Evolutionary conservation across 768 basidiomycete genomes (phyloP).

Genomic region (Lenzites betulinus): DNA sequence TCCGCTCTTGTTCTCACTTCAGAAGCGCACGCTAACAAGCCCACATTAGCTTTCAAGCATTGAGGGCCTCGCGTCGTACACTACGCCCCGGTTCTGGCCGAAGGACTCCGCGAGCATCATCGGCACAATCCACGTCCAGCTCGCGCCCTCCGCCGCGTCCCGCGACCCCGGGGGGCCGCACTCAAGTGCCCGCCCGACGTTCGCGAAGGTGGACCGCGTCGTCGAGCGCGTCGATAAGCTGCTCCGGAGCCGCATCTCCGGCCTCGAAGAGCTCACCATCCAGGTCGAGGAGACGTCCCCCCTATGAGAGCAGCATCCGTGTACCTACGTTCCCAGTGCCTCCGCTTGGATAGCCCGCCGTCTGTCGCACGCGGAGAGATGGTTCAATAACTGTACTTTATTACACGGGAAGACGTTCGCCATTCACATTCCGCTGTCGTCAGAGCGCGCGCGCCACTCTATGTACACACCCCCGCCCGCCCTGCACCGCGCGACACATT

Average conservation of each 20-base stretch:
- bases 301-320: background rate
- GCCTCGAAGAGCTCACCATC: conserved; percentile 87
- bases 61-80: conserved; percentile 82
- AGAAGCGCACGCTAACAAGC: background rate
- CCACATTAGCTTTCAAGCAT: conserved; percentile 62
- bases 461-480: conserved; percentile 6
- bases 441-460: conserved; percentile 5
- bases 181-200: conserved; percentile 48
- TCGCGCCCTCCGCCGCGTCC: conserved; percentile 61
- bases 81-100: conserved; percentile 90
- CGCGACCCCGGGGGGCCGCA: conserved; percentile 58
- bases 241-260: conserved; percentile 71
- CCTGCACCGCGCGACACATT: background rate
- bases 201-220: conserved; percentile 68
- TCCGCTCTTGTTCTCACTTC: too few species aligned
- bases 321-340: background rate
- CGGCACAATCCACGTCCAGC: conserved; percentile 90
- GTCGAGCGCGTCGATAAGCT: conserved; percentile 74
- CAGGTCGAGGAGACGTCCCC: conserved; percentile 45
- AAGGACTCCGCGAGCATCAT: conserved; percentile 85
- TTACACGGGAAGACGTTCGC: conserved; percentile 9
- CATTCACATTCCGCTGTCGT: conserved; percentile 11
- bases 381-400: conserved; percentile 7
- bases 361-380: too few species aligned
- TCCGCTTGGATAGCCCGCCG: too few species aligned